Conservation (phyloP, 257 asterid genomes). For the Ligustrum vulgare region DNA sequence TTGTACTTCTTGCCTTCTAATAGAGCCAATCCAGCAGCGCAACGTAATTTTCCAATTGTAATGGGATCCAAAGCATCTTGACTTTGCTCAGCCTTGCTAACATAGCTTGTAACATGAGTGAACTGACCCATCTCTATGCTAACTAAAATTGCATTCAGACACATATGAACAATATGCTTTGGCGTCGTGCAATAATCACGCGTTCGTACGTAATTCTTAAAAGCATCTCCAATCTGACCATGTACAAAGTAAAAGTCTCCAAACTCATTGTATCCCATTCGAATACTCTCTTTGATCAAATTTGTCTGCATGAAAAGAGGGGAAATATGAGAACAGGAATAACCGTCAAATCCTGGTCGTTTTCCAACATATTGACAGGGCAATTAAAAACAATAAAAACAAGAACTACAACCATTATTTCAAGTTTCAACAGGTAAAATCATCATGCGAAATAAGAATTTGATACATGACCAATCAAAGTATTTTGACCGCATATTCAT, state of each 20-base stretch:
- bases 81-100: slow-evolving; percentile 80
- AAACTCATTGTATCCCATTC: slow-evolving; percentile 98
- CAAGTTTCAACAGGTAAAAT: slow-evolving; percentile 5
- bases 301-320: slow-evolving; percentile 63
- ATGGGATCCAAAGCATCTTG: slow-evolving; percentile 72
- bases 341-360: not conserved
- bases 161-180: slow-evolving; percentile 84
- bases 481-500: not conserved
- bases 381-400: not conserved
- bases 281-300: slow-evolving; percentile 93
- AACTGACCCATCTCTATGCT: slow-evolving; percentile 99
- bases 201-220: slow-evolving; percentile 85
- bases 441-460: not conserved
- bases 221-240: slow-evolving; percentile 88
- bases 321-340: not conserved
- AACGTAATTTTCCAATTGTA: slow-evolving; percentile 67
- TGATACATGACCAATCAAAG: not conserved
- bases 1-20: slow-evolving; percentile 80
- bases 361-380: not conserved
- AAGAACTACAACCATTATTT: not conserved
- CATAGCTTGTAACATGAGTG: slow-evolving; percentile 85
- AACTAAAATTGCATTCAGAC: slow-evolving; percentile 81
- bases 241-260: slow-evolving; percentile 92
- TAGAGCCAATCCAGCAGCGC: slow-evolving; percentile 93
- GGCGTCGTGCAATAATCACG: slow-evolving; percentile 96